Evolutionary conservation across 2,329 filamentous ascomycete genomes (phyloP).

Genomic region (Pleoardoris graminearum): DNA sequence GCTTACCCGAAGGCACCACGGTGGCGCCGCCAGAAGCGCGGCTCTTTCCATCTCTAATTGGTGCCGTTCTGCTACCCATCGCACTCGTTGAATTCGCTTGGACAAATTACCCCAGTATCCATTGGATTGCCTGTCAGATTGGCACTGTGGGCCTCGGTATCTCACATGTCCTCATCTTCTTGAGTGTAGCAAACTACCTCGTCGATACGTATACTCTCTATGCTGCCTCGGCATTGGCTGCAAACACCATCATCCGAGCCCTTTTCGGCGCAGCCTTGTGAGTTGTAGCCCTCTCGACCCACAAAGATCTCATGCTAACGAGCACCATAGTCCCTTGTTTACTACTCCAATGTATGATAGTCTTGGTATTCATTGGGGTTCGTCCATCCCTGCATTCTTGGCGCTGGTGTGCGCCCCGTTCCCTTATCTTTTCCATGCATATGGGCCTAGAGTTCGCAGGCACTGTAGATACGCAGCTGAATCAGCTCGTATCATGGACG

Average conservation of each 20-base stretch:
- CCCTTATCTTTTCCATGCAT: conserved; percentile 75
- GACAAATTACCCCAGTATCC: conserved; percentile 51
- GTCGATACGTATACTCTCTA: conserved; percentile 64
- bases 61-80: conserved; percentile 60
- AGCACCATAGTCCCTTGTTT: conserved; percentile 17
- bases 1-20: too few species aligned
- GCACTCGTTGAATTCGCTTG: conserved; percentile 41
- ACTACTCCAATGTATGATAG: conserved; percentile 14
- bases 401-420: conserved; percentile 73
- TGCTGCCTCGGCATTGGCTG: conserved; percentile 36
- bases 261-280: conserved; percentile 53
- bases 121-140: conserved; percentile 58
- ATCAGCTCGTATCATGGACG: conserved; percentile 40
- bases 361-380: conserved; percentile 54
- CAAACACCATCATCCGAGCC: conserved; percentile 52
- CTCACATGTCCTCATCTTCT: conserved; percentile 38
- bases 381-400: conserved; percentile 72
- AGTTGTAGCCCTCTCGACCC: too few species aligned
- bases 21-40: conserved; percentile 67
- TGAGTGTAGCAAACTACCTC: conserved; percentile 65
- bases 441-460: conserved; percentile 65
- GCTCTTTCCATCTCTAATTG: conserved; percentile 63
- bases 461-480: conserved; percentile 72
- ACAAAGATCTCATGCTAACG: too few species aligned
- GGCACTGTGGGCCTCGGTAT: conserved; percentile 54